Conservation (phyloP, 2,329 filamentous ascomycete species). For the Lasiodiplodia hormozganensis region DNA sequence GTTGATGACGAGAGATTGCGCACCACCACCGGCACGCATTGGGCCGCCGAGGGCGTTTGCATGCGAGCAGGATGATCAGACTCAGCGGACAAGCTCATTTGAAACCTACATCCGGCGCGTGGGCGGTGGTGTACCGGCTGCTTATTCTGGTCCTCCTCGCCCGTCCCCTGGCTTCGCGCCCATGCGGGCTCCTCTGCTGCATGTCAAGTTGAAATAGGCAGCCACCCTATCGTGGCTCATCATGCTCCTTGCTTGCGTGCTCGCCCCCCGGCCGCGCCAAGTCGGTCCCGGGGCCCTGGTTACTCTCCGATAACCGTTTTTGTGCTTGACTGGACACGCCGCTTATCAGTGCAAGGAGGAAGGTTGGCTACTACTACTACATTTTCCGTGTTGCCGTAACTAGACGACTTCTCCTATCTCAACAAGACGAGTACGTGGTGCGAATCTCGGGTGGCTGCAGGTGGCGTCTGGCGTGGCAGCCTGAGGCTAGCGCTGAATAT, state of each 20-base stretch:
- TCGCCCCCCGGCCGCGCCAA: not conserved
- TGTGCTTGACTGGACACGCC: constrained; percentile 13
- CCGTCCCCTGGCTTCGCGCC: constrained; percentile 19
- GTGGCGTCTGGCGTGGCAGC: constrained; percentile 19
- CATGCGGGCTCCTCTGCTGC: constrained; percentile 18
- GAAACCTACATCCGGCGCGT: constrained; percentile 14
- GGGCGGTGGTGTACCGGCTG: not conserved
- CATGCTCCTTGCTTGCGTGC: constrained; percentile 26
- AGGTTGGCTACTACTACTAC: not conserved
- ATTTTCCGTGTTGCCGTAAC: not conserved
- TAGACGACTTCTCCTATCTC: constrained; percentile 10
- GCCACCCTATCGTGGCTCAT: constrained; percentile 21
- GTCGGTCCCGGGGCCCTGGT: constrained; percentile 5
- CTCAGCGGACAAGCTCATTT: constrained; percentile 22
- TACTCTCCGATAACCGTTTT: constrained; percentile 12
- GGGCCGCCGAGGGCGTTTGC: constrained; percentile 4
- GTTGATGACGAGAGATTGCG: constrained; percentile 25
- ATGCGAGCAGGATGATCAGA: constrained; percentile 20
- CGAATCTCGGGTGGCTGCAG: constrained; percentile 20
- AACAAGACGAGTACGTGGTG: constrained; percentile 9
- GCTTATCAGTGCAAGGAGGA: constrained; percentile 18
- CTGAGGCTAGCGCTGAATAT: constrained; percentile 5
- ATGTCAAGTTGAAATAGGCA: constrained; percentile 3
- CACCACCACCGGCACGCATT: not conserved
- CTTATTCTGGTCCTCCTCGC: constrained; percentile 9